Evolutionary conservation across 2,329 filamentous ascomycete species (phyloP).

Genomic region (Sporothrix sp.): DNA sequence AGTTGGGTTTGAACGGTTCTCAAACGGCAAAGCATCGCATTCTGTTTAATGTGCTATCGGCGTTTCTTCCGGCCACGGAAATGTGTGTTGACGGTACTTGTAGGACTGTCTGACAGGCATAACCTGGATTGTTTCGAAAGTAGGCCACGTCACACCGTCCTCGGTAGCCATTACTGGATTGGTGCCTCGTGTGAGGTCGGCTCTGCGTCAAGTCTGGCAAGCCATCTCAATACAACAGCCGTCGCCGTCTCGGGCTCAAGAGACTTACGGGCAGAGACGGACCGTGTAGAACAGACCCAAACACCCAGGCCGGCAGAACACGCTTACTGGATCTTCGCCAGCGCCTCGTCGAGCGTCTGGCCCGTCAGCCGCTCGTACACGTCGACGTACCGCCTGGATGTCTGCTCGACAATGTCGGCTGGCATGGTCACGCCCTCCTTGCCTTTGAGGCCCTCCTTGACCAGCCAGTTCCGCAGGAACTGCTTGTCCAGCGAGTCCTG

Average conservation of each 20-base stretch:
- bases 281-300: neutral
- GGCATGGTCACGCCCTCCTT: slow-evolving; percentile 65
- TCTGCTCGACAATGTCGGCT: slow-evolving; percentile 58
- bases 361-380: slow-evolving; percentile 63
- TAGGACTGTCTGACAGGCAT: no score
- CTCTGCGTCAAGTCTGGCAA: no score
- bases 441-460: slow-evolving; percentile 60
- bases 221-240: no score
- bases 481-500: slow-evolving; percentile 89
- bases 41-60: neutral
- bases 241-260: no score
- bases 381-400: slow-evolving; percentile 63
- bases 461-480: slow-evolving; percentile 74
- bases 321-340: slow-evolving; percentile 18
- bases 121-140: no score
- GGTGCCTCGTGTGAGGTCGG: neutral
- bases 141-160: neutral
- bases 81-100: no score
- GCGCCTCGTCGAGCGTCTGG: slow-evolving; percentile 32
- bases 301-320: no score
- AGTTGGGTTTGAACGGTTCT: neutral
- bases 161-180: slow-evolving; percentile 8
- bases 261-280: no score
- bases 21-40: neutral
- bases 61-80: no score